Evolutionary conservation across 805 yeast species (phyloP), one percentile per base, ranked within the genome.

Genomic region (Nakazawaea populi): DNA sequence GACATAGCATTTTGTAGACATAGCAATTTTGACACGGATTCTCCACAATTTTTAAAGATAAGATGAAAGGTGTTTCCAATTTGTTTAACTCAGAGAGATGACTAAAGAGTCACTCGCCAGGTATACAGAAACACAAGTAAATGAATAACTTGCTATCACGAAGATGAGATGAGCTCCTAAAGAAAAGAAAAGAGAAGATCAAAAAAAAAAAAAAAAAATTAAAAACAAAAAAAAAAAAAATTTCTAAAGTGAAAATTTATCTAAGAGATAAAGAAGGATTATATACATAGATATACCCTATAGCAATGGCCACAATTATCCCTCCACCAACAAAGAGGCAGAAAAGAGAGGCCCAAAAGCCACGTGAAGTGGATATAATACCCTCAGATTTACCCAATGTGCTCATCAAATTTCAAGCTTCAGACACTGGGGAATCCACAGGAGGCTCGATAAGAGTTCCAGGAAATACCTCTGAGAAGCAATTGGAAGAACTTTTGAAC

Each of bases 321-420:
- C 99, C 99, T 29, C 98, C 97, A 40, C 96, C 88, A 24, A 85
- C 96, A 1, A 92, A 94, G 67, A 88, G 83, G 63, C 96, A 89
- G 64, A 87, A 78, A 67, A 81, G 82, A 63, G 87, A 77, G 55
- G 96, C 95, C 4, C 97, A 90, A 64, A 75, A 80, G 64, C 87
- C 88, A 7, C 81, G 85, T 51, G 92, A 87, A 47, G 85, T 87
- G 30, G 84, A 80, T 47, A 66, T 87, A 9, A 70, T 86, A 14
- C 97, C 97, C 2, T 72, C 65, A 1, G 92, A 89, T 61, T 68
- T 91, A 27, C 97, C 97, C 28, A 82, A 89, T 71, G 96, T 92
- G 29, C 76, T 90, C 48, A 82, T 92, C 52, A 86, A 83, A 64
- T 90, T 92, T 66, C 92, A 89, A 66, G 96, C 98, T 2, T 82